Base-by-base conservation (phyloP, 148 eudicot genomes). In the Hydrangea macrophylla region DNA sequence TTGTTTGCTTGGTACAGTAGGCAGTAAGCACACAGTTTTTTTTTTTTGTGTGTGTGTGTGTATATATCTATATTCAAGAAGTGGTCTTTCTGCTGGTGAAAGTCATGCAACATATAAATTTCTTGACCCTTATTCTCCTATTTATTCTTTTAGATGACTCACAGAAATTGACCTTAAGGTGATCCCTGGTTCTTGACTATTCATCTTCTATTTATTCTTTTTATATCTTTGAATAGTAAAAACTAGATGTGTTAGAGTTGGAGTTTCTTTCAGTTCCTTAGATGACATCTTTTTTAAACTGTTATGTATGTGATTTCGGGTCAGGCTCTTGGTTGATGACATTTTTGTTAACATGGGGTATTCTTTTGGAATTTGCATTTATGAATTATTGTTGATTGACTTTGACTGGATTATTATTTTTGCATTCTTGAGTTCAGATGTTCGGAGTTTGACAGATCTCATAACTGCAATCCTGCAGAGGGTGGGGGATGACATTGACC, bases 391-490 rank as follows among this genome's bases (percentile, higher is more conserved):
- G 17, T 11, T 27, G 25, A 24, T 36, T 18, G 27, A 26, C n/a
- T n/a, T 13, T 5, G 45, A 30, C 33, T 53, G 28, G 9, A 55
- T 37, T 51, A 69, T 53, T 44, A 27, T 0, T 54, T 74, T 64
- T 25, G 67, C 55, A 44, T 30, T 70, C 15, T n/a, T 70, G 64
- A 33, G 20, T 73, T 68, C 74, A 93, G 98, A 84, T 61, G 88
- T 92, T 31, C 82, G 75, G 62, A 93, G 70, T 79, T 75, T 90
- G 86, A 73, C 92, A 8, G 92, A 90, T 61, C 81, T 90, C 20
- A 77, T 90, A 62, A 84, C 97, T 17, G 88, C 97, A 65, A 86
- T 93, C 67, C 89, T 90, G 72, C 98, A 93, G 71, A 86, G 98
- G 74, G 78, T 93, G 72, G 95, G 93, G 60, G 88, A 85, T 74